phyloP scores from a whole-genome alignment of 2,329 filamentous ascomycete species.

The Piedraia hortae region DNA sequence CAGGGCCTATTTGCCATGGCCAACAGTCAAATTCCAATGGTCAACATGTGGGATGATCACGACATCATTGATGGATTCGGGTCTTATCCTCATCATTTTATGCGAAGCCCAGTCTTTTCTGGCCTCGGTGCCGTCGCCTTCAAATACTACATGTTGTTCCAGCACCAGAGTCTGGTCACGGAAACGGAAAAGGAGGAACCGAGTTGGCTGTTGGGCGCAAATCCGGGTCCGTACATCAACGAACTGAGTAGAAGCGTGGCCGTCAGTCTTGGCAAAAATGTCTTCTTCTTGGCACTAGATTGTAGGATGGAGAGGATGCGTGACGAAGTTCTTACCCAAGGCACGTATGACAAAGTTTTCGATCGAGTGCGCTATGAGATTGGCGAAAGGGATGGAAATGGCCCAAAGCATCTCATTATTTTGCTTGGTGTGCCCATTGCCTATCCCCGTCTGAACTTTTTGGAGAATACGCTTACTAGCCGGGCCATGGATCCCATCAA shows the following conservation, averaged over 20 bases:
- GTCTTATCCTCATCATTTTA: constrained; percentile 76
- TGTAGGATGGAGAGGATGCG: constrained; percentile 74
- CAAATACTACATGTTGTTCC: constrained; percentile 98
- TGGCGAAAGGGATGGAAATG: constrained; percentile 29
- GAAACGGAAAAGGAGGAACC: constrained; percentile 67
- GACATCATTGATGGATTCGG: constrained; percentile 47
- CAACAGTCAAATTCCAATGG: constrained; percentile 84
- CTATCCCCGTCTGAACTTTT: constrained; percentile 24
- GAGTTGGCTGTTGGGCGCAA: constrained; percentile 62
- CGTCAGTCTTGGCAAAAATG: constrained; percentile 49
- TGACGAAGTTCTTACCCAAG: constrained; percentile 50
- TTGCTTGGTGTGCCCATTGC: constrained; percentile 42
- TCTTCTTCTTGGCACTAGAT: constrained; percentile 67
- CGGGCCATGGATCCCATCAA: constrained; percentile 71
- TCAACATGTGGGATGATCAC: constrained; percentile 95
- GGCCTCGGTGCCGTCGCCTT: constrained; percentile 77
- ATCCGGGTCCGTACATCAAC: constrained; percentile 69
- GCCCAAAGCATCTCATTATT: constrained; percentile 73
- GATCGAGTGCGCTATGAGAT: constrained; percentile 65
- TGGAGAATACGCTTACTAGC: constrained; percentile 50
- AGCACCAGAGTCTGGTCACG: constrained; percentile 64
- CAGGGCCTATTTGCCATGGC: constrained; percentile 85
- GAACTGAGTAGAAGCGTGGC: constrained; percentile 67
- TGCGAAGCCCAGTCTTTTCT: constrained; percentile 68
- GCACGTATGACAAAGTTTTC: constrained; percentile 67